phyloP scores from a whole-genome alignment of 163 green algal genomes.

The Picocystis sp. region DNA sequence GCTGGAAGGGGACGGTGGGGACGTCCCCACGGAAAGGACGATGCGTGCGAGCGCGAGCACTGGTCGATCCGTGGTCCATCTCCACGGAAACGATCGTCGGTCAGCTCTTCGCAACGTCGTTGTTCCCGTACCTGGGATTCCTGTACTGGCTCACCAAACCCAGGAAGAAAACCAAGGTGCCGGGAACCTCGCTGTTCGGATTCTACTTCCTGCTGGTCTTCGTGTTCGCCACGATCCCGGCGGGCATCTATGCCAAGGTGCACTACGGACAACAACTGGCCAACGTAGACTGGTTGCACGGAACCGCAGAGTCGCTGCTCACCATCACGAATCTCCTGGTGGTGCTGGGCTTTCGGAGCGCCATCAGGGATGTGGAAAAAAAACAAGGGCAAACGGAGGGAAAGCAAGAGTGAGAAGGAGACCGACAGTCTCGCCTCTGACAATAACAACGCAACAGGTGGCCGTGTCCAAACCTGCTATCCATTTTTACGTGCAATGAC shows the following conservation, averaged over 20 bases:
- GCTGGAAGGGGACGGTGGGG: too few species aligned
- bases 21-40: too few species aligned
- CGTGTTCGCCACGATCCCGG: conserved; percentile 82
- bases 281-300: conserved; percentile 95
- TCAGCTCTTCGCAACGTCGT: conserved; percentile 69
- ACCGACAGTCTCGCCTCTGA: too few species aligned
- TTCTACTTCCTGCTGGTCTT: conserved; percentile 97
- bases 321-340: conserved; percentile 95
- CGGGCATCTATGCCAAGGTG: conserved; percentile 80
- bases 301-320: conserved; percentile 74
- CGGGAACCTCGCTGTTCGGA: conserved; percentile 55
- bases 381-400: background rate
- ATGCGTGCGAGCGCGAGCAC: too few species aligned
- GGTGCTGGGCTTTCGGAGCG: conserved; percentile 23
- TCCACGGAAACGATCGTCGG: too few species aligned
- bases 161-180: conserved; percentile 26
- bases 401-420: background rate
- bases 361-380: background rate
- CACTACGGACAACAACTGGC: conserved; percentile 66
- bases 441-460: too few species aligned
- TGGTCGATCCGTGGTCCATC: too few species aligned
- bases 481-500: too few species aligned
- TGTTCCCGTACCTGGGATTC: conserved; percentile 85
- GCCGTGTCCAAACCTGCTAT: too few species aligned
- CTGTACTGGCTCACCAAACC: conserved; percentile 38